phyloP scores from a whole-genome alignment of 441 rosid genomes.

The Euphorbia celastroides region DNA sequence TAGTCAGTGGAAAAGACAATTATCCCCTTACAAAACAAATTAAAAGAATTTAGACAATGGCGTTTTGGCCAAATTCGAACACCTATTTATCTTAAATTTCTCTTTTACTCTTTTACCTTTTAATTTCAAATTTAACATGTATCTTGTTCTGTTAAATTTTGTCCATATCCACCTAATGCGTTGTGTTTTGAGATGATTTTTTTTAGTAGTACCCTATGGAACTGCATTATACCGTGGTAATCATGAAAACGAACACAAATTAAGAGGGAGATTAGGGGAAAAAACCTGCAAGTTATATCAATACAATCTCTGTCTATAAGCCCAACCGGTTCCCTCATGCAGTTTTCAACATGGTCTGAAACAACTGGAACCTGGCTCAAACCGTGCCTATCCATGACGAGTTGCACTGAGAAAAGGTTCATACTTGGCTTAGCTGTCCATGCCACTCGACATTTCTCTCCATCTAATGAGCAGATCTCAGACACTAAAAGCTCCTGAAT shows the following conservation, averaged over 20 bases:
- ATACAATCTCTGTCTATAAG: slow-evolving; percentile 80
- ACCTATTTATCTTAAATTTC: too few species aligned
- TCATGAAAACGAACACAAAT: neutral
- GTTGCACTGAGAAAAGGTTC: slow-evolving; percentile 62
- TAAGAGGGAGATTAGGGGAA: slow-evolving; percentile 13
- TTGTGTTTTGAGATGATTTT: too few species aligned
- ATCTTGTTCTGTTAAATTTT: too few species aligned
- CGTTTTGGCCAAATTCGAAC: too few species aligned
- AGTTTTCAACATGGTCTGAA: slow-evolving; percentile 41
- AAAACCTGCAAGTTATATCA: slow-evolving; percentile 59
- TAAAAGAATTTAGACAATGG: too few species aligned
- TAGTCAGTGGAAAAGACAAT: too few species aligned
- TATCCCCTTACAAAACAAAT: too few species aligned
- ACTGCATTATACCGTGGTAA: neutral
- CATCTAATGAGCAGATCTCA: slow-evolving; percentile 49
- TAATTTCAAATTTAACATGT: too few species aligned
- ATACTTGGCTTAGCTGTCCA: slow-evolving; percentile 70
- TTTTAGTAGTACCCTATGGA: too few species aligned
- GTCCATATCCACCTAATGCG: too few species aligned
- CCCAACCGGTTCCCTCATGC: slow-evolving; percentile 55
- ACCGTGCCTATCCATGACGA: slow-evolving; percentile 49
- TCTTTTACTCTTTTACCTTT: too few species aligned
- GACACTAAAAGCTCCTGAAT: slow-evolving; percentile 57
- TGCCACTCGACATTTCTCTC: slow-evolving; percentile 44
- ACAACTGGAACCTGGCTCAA: slow-evolving; percentile 65